Conservation (phyloP, 2,329 filamentous ascomycete genomes). For the Fonsecaea pedrosoi region DNA sequence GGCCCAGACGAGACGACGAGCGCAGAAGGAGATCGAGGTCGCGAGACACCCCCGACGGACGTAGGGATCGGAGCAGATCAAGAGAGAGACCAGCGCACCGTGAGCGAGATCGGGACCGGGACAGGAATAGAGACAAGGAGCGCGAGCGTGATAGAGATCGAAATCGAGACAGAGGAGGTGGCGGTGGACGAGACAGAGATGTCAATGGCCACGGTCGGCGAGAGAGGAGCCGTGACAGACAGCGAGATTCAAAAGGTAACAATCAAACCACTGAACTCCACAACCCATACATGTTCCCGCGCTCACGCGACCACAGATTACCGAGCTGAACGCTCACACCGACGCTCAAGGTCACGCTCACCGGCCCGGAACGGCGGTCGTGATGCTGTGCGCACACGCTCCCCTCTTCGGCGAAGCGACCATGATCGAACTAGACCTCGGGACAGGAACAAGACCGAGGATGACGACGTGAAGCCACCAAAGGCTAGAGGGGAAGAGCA, state of each 20-base stretch:
- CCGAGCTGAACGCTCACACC: constrained; percentile 42
- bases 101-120: constrained; percentile 40
- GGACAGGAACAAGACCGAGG: constrained; percentile 45
- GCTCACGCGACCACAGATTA: constrained; percentile 23
- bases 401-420: constrained; percentile 44
- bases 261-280: constrained; percentile 4
- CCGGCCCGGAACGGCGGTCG: constrained; percentile 47
- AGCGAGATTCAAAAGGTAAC: constrained; percentile 50
- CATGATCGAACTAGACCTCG: constrained; percentile 27
- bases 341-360: constrained; percentile 42
- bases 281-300: background rate
- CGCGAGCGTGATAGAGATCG: constrained; percentile 33
- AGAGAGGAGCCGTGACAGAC: constrained; percentile 43
- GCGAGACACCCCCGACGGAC: constrained; percentile 43
- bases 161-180: constrained; percentile 41
- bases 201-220: constrained; percentile 50
- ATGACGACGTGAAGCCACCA: constrained; percentile 41
- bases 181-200: constrained; percentile 45
- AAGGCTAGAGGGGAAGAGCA: constrained; percentile 39
- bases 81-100: constrained; percentile 45
- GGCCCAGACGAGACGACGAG: constrained; percentile 31
- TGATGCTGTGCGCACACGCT: constrained; percentile 46
- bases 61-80: constrained; percentile 53
- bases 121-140: constrained; percentile 18
- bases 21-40: constrained; percentile 36